These are phyloP conservation scores for Lactarius akahatsu DNA, from an alignment of 768 basidiomycete genomes.

Conservation along the genomic window DNA sequence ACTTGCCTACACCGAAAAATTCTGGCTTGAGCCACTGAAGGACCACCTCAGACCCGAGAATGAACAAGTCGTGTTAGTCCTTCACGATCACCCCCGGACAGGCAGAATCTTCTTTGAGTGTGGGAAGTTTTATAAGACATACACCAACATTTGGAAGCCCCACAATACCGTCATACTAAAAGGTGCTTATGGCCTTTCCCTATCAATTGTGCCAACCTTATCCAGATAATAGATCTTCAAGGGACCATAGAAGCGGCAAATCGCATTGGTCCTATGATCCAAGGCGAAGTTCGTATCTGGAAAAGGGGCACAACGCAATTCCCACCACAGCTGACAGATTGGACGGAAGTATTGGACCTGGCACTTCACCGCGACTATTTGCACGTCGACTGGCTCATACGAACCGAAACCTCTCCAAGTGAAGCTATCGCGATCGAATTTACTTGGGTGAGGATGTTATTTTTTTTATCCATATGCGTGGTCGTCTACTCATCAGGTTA, in stretches of 20 bases:
- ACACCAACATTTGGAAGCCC: slow-evolving; percentile 21
- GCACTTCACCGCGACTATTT: slow-evolving; percentile 11
- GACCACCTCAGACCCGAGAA: slow-evolving; percentile 24
- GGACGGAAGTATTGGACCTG: slow-evolving; percentile 19
- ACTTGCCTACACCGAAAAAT: slow-evolving; percentile 11
- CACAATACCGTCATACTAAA: slow-evolving; percentile 15
- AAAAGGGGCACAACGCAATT: slow-evolving; percentile 12
- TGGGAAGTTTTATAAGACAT: slow-evolving; percentile 21
- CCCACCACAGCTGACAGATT: slow-evolving; percentile 4
- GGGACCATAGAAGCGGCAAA: slow-evolving; percentile 18
- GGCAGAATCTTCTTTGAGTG: slow-evolving; percentile 24
- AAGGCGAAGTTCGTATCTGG: slow-evolving; percentile 21
- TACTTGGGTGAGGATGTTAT: slow-evolving; percentile 18
- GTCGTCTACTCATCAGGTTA: not conserved
- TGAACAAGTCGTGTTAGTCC: slow-evolving; percentile 16
- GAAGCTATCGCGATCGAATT: slow-evolving; percentile 23
- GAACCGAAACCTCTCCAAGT: slow-evolving; percentile 16
- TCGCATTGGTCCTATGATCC: slow-evolving; percentile 10
- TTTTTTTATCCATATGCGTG: not conserved
- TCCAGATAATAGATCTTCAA: slow-evolving; percentile 18
- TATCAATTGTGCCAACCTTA: not conserved
- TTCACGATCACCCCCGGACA: slow-evolving; percentile 10
- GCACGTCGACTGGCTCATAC: slow-evolving; percentile 24
- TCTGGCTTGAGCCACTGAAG: slow-evolving; percentile 20
- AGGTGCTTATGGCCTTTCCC: slow-evolving; percentile 1